These are phyloP conservation scores for Globisporangium spiculum DNA, from an alignment of 352 stramenopile genomes.

Conservation along the genomic window DNA sequence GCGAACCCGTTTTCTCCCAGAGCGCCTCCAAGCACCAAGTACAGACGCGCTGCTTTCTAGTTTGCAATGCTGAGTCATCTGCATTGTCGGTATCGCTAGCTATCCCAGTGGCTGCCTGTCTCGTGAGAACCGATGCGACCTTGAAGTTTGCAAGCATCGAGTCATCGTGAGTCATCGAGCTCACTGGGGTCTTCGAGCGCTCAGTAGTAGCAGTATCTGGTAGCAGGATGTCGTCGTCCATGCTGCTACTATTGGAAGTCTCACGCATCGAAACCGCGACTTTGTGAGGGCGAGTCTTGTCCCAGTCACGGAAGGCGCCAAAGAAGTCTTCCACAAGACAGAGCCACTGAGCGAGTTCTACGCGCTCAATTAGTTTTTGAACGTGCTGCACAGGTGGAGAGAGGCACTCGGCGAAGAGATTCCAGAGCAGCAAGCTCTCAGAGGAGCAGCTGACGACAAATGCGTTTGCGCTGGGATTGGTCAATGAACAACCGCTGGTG, in stretches of 20 bases:
- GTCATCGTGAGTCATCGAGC: background rate
- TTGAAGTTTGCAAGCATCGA: constrained; percentile 10
- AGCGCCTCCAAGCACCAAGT: constrained; percentile 12
- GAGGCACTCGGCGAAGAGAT: constrained; percentile 18
- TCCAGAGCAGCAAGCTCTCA: constrained; percentile 34
- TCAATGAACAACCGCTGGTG: too few species aligned
- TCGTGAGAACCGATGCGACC: constrained; percentile 10
- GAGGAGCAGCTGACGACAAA: background rate
- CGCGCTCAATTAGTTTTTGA: constrained; percentile 1
- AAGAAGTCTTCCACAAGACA: constrained; percentile 20
- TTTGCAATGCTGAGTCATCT: background rate
- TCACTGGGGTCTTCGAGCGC: background rate
- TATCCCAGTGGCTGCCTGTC: background rate
- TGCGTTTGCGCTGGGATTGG: background rate
- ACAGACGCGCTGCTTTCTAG: background rate
- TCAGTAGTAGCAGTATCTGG: background rate
- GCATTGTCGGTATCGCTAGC: background rate
- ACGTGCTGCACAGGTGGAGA: constrained; percentile 6
- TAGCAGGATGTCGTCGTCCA: background rate
- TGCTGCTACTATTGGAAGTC: background rate
- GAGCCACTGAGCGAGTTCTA: constrained; percentile 13
- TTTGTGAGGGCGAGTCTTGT: background rate
- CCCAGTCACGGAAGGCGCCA: constrained; percentile 1
- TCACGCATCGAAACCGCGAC: background rate
- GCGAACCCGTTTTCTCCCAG: background rate